phyloP scores from a whole-genome alignment of 192 early-diverging fungal genomes.

The Backusella psychrophila region DNA sequence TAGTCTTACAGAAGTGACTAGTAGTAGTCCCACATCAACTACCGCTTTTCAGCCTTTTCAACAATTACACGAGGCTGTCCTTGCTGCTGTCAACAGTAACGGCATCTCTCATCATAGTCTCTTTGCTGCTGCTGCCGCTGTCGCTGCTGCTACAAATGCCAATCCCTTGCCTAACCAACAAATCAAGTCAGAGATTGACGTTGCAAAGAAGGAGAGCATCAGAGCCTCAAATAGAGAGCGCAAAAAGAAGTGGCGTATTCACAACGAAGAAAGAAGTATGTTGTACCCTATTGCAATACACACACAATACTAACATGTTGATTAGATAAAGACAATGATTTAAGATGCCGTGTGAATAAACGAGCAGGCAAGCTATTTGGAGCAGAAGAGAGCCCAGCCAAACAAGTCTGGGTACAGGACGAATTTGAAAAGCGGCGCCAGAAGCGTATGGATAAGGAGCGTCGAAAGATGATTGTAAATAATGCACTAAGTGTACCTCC shows the following conservation, averaged over 20 bases:
- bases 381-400: constrained; percentile 40
- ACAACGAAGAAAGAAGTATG: constrained; percentile 58
- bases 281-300: background rate
- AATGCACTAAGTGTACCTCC: constrained; percentile 18
- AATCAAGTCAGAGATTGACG: constrained; percentile 9
- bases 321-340: constrained; percentile 71
- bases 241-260: constrained; percentile 55
- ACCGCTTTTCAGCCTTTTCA: constrained; percentile 22
- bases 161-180: background rate
- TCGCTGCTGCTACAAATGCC: background rate
- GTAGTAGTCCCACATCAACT: constrained; percentile 19
- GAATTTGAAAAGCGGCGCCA: constrained; percentile 66
- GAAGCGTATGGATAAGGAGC: constrained; percentile 62
- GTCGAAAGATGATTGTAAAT: constrained; percentile 34
- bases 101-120: background rate
- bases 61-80: constrained; percentile 29
- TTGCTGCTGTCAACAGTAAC: constrained; percentile 25
- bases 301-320: background rate
- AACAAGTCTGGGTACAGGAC: constrained; percentile 61
- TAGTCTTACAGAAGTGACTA: constrained; percentile 19
- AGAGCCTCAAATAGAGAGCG: constrained; percentile 49
- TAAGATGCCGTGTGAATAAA: constrained; percentile 73
- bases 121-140: constrained; percentile 18
- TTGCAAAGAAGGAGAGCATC: constrained; percentile 25
- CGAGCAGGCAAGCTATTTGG: constrained; percentile 65